These are phyloP conservation scores for Thermothielavioides terrestris DNA, from an alignment of 495 filamentous ascomycete genomes.

Conservation along the genomic window DNA sequence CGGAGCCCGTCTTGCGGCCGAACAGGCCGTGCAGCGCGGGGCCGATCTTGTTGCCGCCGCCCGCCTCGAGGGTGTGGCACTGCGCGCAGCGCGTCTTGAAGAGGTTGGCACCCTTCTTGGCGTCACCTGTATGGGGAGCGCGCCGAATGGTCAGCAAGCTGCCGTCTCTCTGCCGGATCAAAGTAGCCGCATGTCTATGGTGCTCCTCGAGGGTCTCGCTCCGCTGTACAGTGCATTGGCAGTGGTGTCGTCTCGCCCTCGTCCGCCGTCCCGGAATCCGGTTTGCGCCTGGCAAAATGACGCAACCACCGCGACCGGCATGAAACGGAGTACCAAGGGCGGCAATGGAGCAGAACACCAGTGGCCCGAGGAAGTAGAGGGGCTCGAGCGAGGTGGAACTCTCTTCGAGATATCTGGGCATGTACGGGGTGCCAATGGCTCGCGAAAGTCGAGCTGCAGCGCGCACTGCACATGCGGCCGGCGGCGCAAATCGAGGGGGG, in stretches of 20 bases:
- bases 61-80: conserved; percentile 87
- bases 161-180: not conserved
- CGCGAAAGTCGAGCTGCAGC: not conserved
- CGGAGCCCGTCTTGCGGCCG: conserved; percentile 85
- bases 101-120: conserved; percentile 95
- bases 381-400: not conserved
- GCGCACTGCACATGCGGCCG: not conserved
- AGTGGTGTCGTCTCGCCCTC: not conserved
- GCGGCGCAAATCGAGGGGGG: not conserved
- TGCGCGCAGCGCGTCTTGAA: conserved; percentile 99
- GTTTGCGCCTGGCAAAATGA: conserved; percentile 29
- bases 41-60: conserved; percentile 93
- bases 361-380: not conserved
- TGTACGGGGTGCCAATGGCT: conserved; percentile 14
- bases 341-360: not conserved
- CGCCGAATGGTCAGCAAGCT: conserved; percentile 35
- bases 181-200: not conserved
- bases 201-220: not conserved
- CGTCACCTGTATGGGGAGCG: conserved; percentile 59
- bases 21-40: conserved; percentile 96
- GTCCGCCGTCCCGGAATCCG: not conserved
- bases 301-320: conserved; percentile 18
- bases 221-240: not conserved
- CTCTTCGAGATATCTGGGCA: not conserved
- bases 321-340: not conserved